A percentile compares a stretch with the other conserved stretches of the same genome.
These are phyloP conservation scores for Eudorina sp. DNA, from an alignment of 139 green algal species.

Conservation along the genomic window DNA sequence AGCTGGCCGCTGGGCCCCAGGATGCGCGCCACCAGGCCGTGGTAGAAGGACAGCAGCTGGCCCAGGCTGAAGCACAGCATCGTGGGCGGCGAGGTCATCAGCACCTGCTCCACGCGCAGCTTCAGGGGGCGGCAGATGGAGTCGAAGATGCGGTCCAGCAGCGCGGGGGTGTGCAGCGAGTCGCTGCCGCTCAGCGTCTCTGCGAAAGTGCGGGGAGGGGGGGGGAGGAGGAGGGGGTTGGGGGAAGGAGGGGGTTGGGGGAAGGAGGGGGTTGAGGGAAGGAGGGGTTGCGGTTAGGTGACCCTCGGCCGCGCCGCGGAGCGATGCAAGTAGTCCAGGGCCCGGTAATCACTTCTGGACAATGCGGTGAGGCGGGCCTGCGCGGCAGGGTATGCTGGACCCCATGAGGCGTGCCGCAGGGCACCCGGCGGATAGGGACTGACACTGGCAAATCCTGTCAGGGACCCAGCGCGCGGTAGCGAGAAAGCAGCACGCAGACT, in stretches of 20 bases:
- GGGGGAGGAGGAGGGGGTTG: neutral
- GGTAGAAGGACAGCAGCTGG: slow-evolving; percentile 91
- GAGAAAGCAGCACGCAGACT: too few relatives aligned
- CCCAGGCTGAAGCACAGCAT: slow-evolving; percentile 87
- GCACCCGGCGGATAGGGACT: too few relatives aligned
- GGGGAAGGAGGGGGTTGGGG: neutral
- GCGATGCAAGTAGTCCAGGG: too few relatives aligned
- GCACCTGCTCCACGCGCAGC: slow-evolving; percentile 82
- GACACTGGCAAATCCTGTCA: too few relatives aligned
- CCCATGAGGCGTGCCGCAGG: too few relatives aligned
- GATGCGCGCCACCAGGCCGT: slow-evolving; percentile 46
- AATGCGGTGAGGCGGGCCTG: too few relatives aligned
- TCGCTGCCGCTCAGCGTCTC: slow-evolving; percentile 51
- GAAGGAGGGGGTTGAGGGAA: neutral
- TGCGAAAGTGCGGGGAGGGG: neutral
- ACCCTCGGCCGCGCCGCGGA: too few relatives aligned
- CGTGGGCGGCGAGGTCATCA: slow-evolving; percentile 80
- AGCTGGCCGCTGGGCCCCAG: slow-evolving; percentile 59
- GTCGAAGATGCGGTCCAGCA: slow-evolving; percentile 96
- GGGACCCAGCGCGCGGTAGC: too few relatives aligned
- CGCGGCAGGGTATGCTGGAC: too few relatives aligned
- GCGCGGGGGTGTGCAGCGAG: slow-evolving; percentile 65
- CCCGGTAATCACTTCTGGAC: too few relatives aligned
- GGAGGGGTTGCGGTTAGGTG: too few relatives aligned
- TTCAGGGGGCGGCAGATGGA: slow-evolving; percentile 95